Base-by-base conservation (phyloP, 2,329 filamentous ascomycete species). In the Talaromyces sp. region DNA sequence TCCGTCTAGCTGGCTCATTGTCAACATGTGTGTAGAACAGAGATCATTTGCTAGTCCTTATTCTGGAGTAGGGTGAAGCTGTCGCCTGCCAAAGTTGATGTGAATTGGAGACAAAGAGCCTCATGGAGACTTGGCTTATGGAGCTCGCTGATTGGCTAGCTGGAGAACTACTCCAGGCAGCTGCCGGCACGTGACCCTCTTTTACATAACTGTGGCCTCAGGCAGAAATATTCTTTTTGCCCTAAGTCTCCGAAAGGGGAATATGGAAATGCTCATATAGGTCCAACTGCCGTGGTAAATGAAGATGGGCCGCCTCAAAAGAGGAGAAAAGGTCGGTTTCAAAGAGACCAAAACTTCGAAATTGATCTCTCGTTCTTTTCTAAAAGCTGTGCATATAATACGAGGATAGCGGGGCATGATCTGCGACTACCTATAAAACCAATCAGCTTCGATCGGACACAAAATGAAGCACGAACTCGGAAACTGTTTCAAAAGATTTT, bases 251-350 rank as follows among this genome's bases (percentile, higher is more conserved):
- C 35, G 25, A 56, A 37, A 39, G 25, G n/a, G 21, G 33, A 56
- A 56, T 40, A 37, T 25, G 21, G 33, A 39, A n/a, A n/a, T n/a
- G n/a, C n/a, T n/a, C 14, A 33, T 56, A 39, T 21, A 25, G 33
- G n/a, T 56, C 54, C 25, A 56, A 12, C 31, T 39, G 54, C 18
- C 18, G 35, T 21, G 7, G 18, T 6, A 18, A 56, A 56, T 28
- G 54, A 56, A 40, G 35, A 40, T 56, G 54, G 33, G 18, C 54
- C 54, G 33, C 16, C 54, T 56, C 54, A 40, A 56, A 56, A 56
- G 54, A 56, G 54, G 54, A 40, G 54, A 25, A 56, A 56, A 40
- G n/a, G 18, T 56, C 16, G 16, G 54, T 28, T 18, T 40, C 25
- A 11, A 18, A 39, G 18, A 56, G 33, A 33, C 40, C n/a, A 56